Evolutionary conservation across 306 rosid genomes (phyloP), one percentile per base, ranked within the genome.

Genomic region (Medicago lupulina): DNA sequence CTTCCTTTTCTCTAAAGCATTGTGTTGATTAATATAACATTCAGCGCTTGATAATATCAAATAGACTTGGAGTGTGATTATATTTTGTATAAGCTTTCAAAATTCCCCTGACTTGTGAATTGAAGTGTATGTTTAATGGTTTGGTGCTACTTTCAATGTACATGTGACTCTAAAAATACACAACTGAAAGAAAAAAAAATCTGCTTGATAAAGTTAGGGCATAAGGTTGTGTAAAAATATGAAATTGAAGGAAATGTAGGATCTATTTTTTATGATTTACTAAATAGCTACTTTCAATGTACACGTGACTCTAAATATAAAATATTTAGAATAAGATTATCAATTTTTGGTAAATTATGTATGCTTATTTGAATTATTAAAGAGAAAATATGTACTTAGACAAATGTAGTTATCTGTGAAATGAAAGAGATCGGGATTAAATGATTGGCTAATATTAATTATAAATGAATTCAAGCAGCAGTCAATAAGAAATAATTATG

Each of bases 21-120:
- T 60, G 43, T 71, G 63, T 79, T 78, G 40, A 57, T 58, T 49
- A 13, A 65, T 77, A 44, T 50, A 59, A 61, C 70, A 70, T 72
- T 81, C 39, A 55, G 76, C 44, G 43, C 70, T 49, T 46, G 15
- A 60, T 73, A 72, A 61, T 69, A 62, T 34, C 31, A 38, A n/a
- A n/a, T 19, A 58, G 58, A 63, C 14, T 7, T 21, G n/a, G 62
- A 36, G 70, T 75, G 59, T 43, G 58, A 46, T 70, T 60, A n/a
- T 70, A 25, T 67, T 47, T 47, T 68, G 62, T 28, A 61, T 69
- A 47, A 43, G 34, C 49, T n/a, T 81, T 58, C 50, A 18, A 70
- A 17, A 28, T 54, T 80, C 58, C 36, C 49, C 18, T 75, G 40
- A 46, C 75, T 74, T 67, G 74, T 70, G 64, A 43, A 66, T 73